A percentile compares a stretch with the other conserved stretches of the same genome.
Conservation (phyloP, 192 early-diverging fungal species). For the Podila minutissima region DNA sequence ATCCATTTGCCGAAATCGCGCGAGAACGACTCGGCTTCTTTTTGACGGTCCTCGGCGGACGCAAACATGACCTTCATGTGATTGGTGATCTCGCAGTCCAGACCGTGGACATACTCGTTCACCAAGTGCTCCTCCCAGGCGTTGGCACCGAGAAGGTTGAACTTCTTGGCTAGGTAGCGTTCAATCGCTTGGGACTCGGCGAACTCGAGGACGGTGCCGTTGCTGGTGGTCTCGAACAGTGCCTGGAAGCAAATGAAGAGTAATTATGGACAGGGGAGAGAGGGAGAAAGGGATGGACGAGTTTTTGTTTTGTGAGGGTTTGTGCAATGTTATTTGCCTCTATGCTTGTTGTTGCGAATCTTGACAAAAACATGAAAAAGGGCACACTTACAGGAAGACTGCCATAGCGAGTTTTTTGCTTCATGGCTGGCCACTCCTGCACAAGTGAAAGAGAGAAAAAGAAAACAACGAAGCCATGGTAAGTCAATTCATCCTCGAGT, state of each 20-base stretch:
- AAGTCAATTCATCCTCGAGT: neutral
- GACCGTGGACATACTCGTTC: conserved; percentile 26
- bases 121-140: conserved; percentile 33
- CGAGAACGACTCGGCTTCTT: neutral
- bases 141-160: conserved; percentile 33
- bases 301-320: no score
- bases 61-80: neutral
- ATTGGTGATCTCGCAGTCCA: no score
- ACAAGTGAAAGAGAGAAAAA: neutral
- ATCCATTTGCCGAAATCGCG: conserved; percentile 11
- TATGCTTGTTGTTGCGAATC: conserved; percentile 8
- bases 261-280: conserved; percentile 4
- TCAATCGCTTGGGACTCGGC: conserved; percentile 35
- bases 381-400: conserved; percentile 5
- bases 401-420: conserved; percentile 17
- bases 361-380: no score
- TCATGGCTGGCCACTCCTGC: conserved; percentile 30
- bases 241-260: neutral
- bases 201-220: conserved; percentile 24
- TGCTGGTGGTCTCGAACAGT: conserved; percentile 11
- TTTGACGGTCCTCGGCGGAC: conserved; percentile 17
- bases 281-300: neutral
- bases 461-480: neutral
- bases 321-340: neutral
- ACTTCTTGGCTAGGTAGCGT: conserved; percentile 34